These are phyloP conservation scores for Aspergillus leporis DNA, from an alignment of 495 filamentous ascomycete species.

Conservation along the genomic window DNA sequence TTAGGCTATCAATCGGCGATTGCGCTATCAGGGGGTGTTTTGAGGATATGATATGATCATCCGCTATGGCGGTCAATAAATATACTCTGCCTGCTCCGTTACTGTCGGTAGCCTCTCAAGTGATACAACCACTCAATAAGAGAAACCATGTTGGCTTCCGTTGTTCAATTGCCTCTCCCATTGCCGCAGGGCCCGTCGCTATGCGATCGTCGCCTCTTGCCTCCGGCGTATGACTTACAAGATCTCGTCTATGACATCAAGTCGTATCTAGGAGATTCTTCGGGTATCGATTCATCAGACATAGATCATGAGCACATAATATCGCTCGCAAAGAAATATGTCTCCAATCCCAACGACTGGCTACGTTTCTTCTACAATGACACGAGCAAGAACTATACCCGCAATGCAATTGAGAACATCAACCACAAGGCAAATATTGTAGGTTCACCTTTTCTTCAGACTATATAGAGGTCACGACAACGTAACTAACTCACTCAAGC, in stretches of 20 bases:
- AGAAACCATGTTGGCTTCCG: neutral
- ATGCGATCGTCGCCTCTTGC: neutral
- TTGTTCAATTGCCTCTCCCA: neutral
- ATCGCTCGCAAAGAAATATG: constrained; percentile 32
- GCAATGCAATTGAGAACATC: constrained; percentile 41
- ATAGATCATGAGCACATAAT: constrained; percentile 33
- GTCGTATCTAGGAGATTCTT: constrained; percentile 27
- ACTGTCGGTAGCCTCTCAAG: neutral
- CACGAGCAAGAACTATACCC: constrained; percentile 39
- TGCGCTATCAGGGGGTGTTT: neutral
- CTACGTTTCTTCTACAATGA: constrained; percentile 35
- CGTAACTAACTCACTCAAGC: constrained; percentile 37
- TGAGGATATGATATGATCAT: neutral
- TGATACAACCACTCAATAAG: neutral
- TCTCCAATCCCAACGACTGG: constrained; percentile 36
- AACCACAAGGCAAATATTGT: constrained; percentile 41
- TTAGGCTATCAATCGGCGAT: neutral
- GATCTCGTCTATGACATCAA: constrained; percentile 34
- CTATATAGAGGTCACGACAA: neutral
- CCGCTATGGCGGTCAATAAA: neutral
- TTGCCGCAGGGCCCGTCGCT: neutral
- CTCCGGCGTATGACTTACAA: constrained; percentile 23
- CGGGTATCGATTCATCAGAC: constrained; percentile 32
- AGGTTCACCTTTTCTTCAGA: constrained; percentile 7
- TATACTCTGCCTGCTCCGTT: neutral